Conservation (phyloP, 2,329 filamentous ascomycete species). For the Nigrograna mackinnonii region DNA sequence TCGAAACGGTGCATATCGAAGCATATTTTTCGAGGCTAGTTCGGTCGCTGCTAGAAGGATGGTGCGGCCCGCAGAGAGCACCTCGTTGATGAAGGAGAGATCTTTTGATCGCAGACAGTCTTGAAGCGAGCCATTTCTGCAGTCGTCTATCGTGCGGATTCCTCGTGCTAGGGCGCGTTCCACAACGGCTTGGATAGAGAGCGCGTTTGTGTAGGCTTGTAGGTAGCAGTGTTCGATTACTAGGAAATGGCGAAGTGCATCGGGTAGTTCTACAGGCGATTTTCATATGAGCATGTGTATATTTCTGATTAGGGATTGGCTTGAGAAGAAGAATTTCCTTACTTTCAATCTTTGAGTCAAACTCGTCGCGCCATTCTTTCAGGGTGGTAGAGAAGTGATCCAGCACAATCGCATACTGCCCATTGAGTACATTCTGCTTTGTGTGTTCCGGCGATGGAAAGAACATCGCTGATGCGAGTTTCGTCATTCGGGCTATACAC, state of each 20-base stretch:
- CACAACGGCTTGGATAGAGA: constrained; percentile 55
- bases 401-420: constrained; percentile 48
- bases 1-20: background rate
- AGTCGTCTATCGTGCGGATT: background rate
- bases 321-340: no score
- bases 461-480: constrained; percentile 46
- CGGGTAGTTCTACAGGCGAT: background rate
- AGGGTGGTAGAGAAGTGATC: constrained; percentile 35
- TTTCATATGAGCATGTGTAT: background rate
- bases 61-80: background rate
- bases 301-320: no score
- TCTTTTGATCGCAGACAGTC: background rate
- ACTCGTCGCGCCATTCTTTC: constrained; percentile 23
- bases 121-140: background rate
- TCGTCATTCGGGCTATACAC: constrained; percentile 23
- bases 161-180: constrained; percentile 35
- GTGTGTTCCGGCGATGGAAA: constrained; percentile 41
- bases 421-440: constrained; percentile 34
- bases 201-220: constrained; percentile 33
- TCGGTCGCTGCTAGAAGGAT: background rate
- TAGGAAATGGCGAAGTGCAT: background rate
- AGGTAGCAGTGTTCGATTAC: constrained; percentile 46
- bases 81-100: background rate
- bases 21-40: background rate
- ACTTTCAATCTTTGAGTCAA: constrained; percentile 6